Evolutionary conservation across 768 basidiomycete genomes (phyloP).

Genomic region (Udeniomyces megalosporus): DNA sequence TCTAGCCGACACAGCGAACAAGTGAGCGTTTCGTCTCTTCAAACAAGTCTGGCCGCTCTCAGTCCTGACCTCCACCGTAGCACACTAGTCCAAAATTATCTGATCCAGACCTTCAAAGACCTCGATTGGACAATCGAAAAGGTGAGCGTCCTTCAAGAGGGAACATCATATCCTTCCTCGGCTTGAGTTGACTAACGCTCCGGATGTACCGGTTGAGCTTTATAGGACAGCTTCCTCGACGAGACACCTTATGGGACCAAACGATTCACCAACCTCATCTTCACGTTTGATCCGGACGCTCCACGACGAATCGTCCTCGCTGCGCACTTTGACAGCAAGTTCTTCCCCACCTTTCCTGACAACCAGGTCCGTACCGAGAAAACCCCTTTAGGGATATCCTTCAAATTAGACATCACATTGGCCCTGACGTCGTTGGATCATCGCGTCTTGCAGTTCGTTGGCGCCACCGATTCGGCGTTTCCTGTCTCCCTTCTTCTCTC

Average conservation of each 20-base stretch:
- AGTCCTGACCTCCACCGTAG: conserved; percentile 36
- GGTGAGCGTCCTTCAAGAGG: conserved; percentile 20
- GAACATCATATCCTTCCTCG: not conserved
- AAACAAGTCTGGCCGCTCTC: not conserved
- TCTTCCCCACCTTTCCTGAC: conserved; percentile 49
- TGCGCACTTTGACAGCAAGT: conserved; percentile 90
- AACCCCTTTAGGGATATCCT: not conserved
- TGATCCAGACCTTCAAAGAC: conserved; percentile 50
- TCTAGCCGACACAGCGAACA: conserved; percentile 29
- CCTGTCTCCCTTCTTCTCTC: conserved; percentile 90
- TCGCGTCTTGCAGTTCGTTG: conserved; percentile 53
- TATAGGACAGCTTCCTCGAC: conserved; percentile 52
- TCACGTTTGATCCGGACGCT: conserved; percentile 82
- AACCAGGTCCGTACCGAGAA: conserved; percentile 45
- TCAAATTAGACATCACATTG: not conserved
- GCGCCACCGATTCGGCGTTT: conserved; percentile 92
- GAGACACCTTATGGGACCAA: conserved; percentile 66
- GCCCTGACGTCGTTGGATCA: not conserved
- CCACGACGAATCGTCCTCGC: conserved; percentile 65
- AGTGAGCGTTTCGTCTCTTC: conserved; percentile 17
- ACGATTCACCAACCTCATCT: conserved; percentile 76
- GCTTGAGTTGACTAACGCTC: not conserved
- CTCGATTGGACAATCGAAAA: conserved; percentile 78
- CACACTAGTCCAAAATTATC: conserved; percentile 66
- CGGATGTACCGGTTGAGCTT: not conserved